These are phyloP conservation scores for Ananas comosus DNA, from an alignment of 176 grass and related monocot genomes.

Conservation along the genomic window DNA sequence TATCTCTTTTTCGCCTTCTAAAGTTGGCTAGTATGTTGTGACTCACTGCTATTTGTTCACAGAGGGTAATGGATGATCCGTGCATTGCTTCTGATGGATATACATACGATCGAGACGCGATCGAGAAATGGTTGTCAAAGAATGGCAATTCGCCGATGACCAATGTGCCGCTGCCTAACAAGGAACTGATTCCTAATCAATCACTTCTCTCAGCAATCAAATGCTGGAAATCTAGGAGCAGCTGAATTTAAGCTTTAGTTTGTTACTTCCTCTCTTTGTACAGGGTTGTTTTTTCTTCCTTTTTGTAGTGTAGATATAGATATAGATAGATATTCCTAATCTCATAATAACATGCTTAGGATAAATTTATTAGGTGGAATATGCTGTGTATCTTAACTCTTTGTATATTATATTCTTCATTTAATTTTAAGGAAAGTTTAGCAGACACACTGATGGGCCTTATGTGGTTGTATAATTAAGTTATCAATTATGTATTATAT, in stretches of 20 bases:
- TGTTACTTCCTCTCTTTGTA: too few relatives aligned
- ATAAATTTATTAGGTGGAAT: too few relatives aligned
- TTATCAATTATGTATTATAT: too few relatives aligned
- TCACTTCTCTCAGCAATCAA: constrained; percentile 21
- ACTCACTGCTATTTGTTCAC: neutral
- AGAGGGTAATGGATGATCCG: constrained; percentile 26
- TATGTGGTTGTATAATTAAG: too few relatives aligned
- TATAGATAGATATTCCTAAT: too few relatives aligned
- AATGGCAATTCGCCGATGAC: constrained; percentile 13
- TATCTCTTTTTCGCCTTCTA: neutral
- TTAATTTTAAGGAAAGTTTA: too few relatives aligned
- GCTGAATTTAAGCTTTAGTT: neutral
- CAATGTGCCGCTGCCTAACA: constrained; percentile 8
- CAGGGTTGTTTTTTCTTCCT: too few relatives aligned
- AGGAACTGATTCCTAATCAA: constrained; percentile 11
- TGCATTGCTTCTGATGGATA: constrained; percentile 26
- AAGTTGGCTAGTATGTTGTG: neutral
- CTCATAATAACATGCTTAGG: too few relatives aligned
- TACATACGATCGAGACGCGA: constrained; percentile 15
- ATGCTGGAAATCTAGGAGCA: neutral
- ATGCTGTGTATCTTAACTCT: too few relatives aligned
- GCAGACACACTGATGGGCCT: too few relatives aligned
- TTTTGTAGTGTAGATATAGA: too few relatives aligned
- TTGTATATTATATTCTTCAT: too few relatives aligned
- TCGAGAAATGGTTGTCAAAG: constrained; percentile 8